phyloP scores from a whole-genome alignment of 2,329 filamentous ascomycete genomes.

The Rosellinia necatrix region DNA sequence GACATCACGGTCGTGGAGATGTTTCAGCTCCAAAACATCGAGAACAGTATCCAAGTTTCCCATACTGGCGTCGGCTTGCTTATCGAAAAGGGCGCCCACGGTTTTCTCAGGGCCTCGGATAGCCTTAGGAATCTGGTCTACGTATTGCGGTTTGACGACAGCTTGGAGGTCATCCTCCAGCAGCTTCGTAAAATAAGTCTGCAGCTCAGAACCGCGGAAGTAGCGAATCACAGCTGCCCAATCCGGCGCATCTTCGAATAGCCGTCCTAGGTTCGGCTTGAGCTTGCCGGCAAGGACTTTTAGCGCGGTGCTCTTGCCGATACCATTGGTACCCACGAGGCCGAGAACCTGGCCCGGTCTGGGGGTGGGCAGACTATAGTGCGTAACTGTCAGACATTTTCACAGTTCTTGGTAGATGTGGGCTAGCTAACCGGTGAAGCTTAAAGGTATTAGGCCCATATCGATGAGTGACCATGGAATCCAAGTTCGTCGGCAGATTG shows the following conservation, averaged over 20 bases:
- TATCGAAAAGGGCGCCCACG: too few species aligned
- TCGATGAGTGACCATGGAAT: conserved; percentile 95
- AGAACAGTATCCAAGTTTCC: conserved; percentile 82
- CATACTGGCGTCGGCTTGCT: too few species aligned
- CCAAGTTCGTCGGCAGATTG: conserved; percentile 99
- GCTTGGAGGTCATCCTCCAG: conserved; percentile 97
- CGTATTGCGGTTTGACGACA: conserved; percentile 98
- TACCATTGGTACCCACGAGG: conserved; percentile 99
- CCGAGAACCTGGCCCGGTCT: conserved; percentile 93
- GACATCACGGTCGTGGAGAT: conserved; percentile 92
- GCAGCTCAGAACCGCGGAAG: conserved; percentile 95
- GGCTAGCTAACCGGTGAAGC: conserved; percentile 66
- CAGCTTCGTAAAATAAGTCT: conserved; percentile 99
- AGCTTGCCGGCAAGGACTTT: conserved; percentile 98
- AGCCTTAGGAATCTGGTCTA: too few species aligned
- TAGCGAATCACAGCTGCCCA: conserved; percentile 99
- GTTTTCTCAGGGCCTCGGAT: too few species aligned
- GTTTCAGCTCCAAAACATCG: conserved; percentile 81
- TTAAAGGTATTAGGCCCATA: conserved; percentile 99
- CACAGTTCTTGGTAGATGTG: background rate
- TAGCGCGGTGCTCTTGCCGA: conserved; percentile 99
- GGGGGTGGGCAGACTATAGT: conserved; percentile 90
- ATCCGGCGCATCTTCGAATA: conserved; percentile 94
- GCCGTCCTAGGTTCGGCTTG: conserved; percentile 95
- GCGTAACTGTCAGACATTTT: background rate